Base-by-base conservation (phyloP, 768 basidiomycete genomes). In the Boletus rex-veris region DNA sequence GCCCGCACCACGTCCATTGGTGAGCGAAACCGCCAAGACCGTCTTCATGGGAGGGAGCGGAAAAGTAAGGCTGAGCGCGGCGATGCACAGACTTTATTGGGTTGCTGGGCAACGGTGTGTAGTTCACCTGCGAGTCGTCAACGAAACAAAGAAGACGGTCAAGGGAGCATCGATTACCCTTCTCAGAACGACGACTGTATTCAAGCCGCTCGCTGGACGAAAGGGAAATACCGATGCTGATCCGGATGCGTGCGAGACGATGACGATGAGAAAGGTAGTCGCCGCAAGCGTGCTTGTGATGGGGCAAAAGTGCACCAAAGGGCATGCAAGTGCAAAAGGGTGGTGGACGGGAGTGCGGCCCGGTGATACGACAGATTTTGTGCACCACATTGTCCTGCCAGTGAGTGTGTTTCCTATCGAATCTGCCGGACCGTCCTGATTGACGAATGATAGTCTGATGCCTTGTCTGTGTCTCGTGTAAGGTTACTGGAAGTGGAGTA, bases 281-380 rank as follows among this genome's bases (percentile, higher is more conserved):
- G 80, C 84, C 2, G 84, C 85, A 62, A 79, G 81, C 31, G 74
- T 74, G 5, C 75, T 96, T 26, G 82, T 85, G 59, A 82, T 85
- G 65, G 82, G 85, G 7, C 80, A 86, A 45, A 77, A 77, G 38
- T 80, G 80, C 26, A 70, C 82, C 7, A 79, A 80, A 57, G 88
- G 88, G 3, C 79, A 83, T 64, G 88, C 86, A 10, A 92, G 88
- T 39, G 88, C 84, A 21, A 86, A 84, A 62, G 93, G 92, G 1
- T 96, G 91, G 88, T 96, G 93, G 92, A 77, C 82, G 6, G 94
- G 94, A 8, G 83, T 95, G 7, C 71, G 74, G 14, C 74, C 86
- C 4, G 82, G 83, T 2, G 81, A 85, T 57, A 74, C 75, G 6
- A 71, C 77, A 9, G 77, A 82, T 18, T 90, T 92, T 68, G 77